Evolutionary conservation across 306 rosid species (phyloP).

Genomic region (Spatholobus suberectus): DNA sequence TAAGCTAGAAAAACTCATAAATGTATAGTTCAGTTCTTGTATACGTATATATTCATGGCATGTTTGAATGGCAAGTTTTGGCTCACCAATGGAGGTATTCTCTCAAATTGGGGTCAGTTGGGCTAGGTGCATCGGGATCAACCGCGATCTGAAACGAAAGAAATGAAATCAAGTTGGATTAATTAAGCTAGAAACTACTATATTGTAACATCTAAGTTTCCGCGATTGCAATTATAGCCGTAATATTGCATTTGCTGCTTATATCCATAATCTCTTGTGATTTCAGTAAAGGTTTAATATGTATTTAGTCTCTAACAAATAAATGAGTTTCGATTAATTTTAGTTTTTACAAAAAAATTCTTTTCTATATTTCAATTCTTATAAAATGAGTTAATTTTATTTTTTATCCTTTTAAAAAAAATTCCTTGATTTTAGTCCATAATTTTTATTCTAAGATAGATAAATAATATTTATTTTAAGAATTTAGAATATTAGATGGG

Average conservation of each 20-base stretch:
- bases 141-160: constrained; percentile 33
- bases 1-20: not conserved
- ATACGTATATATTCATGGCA: not conserved
- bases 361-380: too few species aligned
- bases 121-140: constrained; percentile 58
- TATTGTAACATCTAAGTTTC: not conserved
- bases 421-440: too few species aligned
- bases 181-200: not conserved
- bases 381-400: too few species aligned
- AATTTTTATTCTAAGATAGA: too few species aligned
- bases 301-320: too few species aligned
- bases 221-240: not conserved
- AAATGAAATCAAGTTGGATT: not conserved
- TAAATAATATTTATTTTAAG: too few species aligned
- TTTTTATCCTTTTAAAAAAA: too few species aligned
- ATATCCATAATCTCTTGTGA: not conserved
- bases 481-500: too few species aligned
- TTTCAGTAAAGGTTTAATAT: too few species aligned
- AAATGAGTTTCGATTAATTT: too few species aligned
- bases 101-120: constrained; percentile 50
- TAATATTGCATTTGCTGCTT: not conserved
- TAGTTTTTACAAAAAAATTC: too few species aligned
- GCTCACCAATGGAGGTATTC: constrained; percentile 57
- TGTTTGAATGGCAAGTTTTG: not conserved
- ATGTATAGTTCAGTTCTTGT: not conserved